These are phyloP conservation scores for Wickerhamiella azymoides DNA, from an alignment of 805 yeast genomes.

Conservation along the genomic window DNA sequence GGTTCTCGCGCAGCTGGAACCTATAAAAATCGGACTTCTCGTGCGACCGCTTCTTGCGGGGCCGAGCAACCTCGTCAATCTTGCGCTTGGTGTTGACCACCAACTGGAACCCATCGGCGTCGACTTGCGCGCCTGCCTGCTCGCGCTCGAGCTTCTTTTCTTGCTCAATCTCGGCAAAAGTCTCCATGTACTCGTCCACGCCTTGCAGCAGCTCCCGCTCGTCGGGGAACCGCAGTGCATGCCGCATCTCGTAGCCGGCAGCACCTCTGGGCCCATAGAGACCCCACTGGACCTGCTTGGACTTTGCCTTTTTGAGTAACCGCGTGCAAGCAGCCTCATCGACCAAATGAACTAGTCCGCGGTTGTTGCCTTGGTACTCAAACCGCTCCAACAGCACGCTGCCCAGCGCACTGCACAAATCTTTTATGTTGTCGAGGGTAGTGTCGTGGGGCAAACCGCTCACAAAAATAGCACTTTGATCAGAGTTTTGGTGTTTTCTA, in stretches of 20 bases:
- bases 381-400: constrained; percentile 27
- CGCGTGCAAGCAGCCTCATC: constrained; percentile 55
- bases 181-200: constrained; percentile 47
- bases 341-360: constrained; percentile 56
- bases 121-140: constrained; percentile 40
- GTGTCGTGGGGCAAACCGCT: constrained; percentile 64
- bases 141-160: constrained; percentile 16
- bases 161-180: constrained; percentile 59
- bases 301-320: constrained; percentile 50
- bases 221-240: constrained; percentile 27
- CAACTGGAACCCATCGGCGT: constrained; percentile 86
- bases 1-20: constrained; percentile 87
- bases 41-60: constrained; percentile 43
- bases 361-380: constrained; percentile 27
- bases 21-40: constrained; percentile 87
- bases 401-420: constrained; percentile 39
- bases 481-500: constrained; percentile 26
- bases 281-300: constrained; percentile 24
- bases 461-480: constrained; percentile 46
- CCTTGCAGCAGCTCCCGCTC: constrained; percentile 37
- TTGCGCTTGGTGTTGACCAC: constrained; percentile 82
- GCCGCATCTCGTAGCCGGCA: constrained; percentile 28
- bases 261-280: constrained; percentile 30
- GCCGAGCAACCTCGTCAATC: constrained; percentile 31
- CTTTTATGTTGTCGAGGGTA: constrained; percentile 37